A percentile compares a stretch with the other conserved stretches of the same genome.
Evolutionary conservation across 805 yeast species (phyloP).

Genomic region (Candida verbasci): DNA sequence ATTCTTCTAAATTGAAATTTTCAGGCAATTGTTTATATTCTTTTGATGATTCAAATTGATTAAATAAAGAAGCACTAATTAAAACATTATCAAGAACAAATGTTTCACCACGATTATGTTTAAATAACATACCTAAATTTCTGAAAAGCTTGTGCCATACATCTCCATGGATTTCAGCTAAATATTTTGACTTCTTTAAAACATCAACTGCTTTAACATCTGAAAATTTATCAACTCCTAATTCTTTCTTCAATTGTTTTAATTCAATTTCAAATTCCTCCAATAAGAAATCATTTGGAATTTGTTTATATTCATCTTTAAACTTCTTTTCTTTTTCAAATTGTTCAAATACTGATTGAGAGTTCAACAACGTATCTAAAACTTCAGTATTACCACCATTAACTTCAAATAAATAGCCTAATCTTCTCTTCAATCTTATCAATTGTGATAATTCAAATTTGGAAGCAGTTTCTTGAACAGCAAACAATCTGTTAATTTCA

Average conservation of each 20-base stretch:
- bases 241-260: conserved; percentile 15
- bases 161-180: conserved; percentile 13
- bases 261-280: conserved; percentile 32
- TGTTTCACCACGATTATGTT: conserved; percentile 26
- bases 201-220: conserved; percentile 10
- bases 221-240: conserved; percentile 16
- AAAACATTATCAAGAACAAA: conserved; percentile 33
- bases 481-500: too few relatives aligned
- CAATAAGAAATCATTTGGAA: conserved; percentile 29
- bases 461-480: too few relatives aligned
- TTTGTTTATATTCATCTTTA: conserved; percentile 17
- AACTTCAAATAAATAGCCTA: conserved; percentile 30
- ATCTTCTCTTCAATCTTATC: conserved; percentile 14
- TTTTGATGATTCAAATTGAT: conserved; percentile 16
- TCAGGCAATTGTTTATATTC: conserved; percentile 14
- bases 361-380: conserved; percentile 36
- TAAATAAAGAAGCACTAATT: conserved; percentile 23
- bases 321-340: conserved; percentile 1
- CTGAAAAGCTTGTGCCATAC: conserved; percentile 23
- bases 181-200: conserved; percentile 12
- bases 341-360: conserved; percentile 5
- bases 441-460: conserved; percentile 13
- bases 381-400: conserved; percentile 60
- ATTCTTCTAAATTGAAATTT: too few relatives aligned
- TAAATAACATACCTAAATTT: conserved; percentile 29